Percentiles rank a stretch among this genome's conserved stretches.
Evolutionary conservation across 2,329 filamentous ascomycete genomes (phyloP).

Genomic region (Pyricularia sp.): DNA sequence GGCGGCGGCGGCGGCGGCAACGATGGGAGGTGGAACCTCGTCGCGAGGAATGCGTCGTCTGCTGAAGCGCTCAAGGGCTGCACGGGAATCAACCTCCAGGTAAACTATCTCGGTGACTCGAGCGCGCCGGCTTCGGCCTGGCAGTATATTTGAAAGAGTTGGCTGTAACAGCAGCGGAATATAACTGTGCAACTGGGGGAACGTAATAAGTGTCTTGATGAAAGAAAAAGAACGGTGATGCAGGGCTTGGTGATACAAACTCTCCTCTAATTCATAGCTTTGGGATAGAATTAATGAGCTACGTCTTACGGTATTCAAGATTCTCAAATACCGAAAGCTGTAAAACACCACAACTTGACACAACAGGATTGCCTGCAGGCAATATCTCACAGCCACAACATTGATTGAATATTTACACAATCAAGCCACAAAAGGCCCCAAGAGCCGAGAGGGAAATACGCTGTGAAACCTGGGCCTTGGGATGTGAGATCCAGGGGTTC

Average conservation of each 20-base stretch:
- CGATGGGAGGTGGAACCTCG: constrained; percentile 14
- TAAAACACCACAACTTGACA: background rate
- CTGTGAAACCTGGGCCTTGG: background rate
- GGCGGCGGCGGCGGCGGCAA: constrained; percentile 12
- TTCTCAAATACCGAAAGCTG: background rate
- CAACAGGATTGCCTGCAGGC: background rate
- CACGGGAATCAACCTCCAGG: constrained; percentile 18
- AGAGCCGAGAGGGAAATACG: background rate
- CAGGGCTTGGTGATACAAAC: background rate
- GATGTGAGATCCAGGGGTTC: background rate
- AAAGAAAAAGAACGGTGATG: background rate
- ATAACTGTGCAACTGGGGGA: background rate
- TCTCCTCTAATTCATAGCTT: background rate
- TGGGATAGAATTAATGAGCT: background rate
- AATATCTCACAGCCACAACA: background rate
- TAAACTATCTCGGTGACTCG: constrained; percentile 9
- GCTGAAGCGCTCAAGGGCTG: constrained; percentile 13
- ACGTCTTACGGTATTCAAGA: background rate
- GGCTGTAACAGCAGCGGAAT: background rate
- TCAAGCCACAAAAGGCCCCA: background rate
- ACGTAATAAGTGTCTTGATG: background rate
- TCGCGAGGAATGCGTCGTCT: constrained; percentile 17
- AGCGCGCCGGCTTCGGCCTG: background rate
- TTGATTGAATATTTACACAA: background rate
- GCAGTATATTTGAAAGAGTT: constrained; percentile 1